These are phyloP conservation scores for Pleurotus ostreatus DNA, from an alignment of 768 basidiomycete genomes.

Conservation along the genomic window DNA sequence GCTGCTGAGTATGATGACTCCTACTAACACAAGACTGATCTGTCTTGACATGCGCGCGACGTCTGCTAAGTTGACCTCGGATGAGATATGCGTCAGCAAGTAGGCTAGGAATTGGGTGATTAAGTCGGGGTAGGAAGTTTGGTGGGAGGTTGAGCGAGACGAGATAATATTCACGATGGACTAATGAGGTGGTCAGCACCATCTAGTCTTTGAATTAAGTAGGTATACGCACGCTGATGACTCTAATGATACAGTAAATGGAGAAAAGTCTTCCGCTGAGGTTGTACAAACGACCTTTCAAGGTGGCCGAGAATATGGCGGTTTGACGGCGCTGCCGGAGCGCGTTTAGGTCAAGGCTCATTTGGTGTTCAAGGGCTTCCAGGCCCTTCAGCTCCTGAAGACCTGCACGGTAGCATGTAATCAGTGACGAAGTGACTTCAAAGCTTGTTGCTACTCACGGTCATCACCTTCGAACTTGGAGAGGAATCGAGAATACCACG, in stretches of 20 bases:
- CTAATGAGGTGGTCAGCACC: slow-evolving; percentile 23
- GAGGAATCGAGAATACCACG: slow-evolving; percentile 49
- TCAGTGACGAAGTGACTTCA: background rate
- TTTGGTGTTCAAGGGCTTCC: slow-evolving; percentile 64
- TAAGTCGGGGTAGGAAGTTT: slow-evolving; percentile 37
- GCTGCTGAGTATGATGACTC: slow-evolving; percentile 70
- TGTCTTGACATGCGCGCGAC: slow-evolving; percentile 42
- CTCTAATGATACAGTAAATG: slow-evolving; percentile 61
- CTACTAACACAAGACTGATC: slow-evolving; percentile 65
- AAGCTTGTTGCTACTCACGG: slow-evolving; percentile 24
- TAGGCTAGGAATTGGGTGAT: slow-evolving; percentile 32
- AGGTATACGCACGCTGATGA: slow-evolving; percentile 46
- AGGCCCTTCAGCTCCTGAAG: slow-evolving; percentile 61
- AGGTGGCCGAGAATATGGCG: slow-evolving; percentile 47
- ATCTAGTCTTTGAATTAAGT: background rate
- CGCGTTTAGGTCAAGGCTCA: slow-evolving; percentile 51
- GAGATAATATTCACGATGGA: slow-evolving; percentile 49
- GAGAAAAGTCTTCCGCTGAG: slow-evolving; percentile 53
- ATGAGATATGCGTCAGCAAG: slow-evolving; percentile 23
- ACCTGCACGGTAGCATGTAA: slow-evolving; percentile 23
- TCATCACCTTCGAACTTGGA: slow-evolving; percentile 47
- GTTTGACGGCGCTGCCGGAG: slow-evolving; percentile 46
- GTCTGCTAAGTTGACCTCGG: slow-evolving; percentile 21
- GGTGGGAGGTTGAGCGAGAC: slow-evolving; percentile 23
- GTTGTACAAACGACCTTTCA: slow-evolving; percentile 48